Evolutionary conservation across 805 yeast genomes (phyloP).

Genomic region (Wickerhamomyces bisporus): DNA sequence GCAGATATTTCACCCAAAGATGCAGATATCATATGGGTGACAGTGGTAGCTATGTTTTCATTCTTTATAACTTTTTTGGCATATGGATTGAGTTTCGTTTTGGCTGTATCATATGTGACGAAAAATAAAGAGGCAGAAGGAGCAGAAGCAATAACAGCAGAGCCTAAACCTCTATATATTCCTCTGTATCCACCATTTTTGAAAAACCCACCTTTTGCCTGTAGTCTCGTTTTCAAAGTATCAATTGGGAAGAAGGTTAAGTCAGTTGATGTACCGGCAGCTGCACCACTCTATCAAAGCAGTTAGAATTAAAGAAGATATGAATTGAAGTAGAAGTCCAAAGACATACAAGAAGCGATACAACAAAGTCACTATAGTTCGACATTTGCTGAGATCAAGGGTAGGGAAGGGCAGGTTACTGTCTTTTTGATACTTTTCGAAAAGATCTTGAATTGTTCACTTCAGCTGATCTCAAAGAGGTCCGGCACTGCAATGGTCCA

Average conservation of each 20-base stretch:
- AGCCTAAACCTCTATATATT: constrained; percentile 86
- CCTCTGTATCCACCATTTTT: constrained; percentile 91
- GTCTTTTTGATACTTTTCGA: too few species aligned
- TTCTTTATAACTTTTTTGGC: constrained; percentile 24
- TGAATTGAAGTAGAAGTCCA: not conserved
- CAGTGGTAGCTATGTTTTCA: constrained; percentile 27
- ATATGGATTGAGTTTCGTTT: constrained; percentile 38
- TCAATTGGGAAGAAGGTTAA: constrained; percentile 94
- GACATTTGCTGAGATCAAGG: too few species aligned
- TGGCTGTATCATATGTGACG: constrained; percentile 78
- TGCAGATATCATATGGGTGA: constrained; percentile 82
- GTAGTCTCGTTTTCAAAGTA: constrained; percentile 88
- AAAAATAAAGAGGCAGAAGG: constrained; percentile 79
- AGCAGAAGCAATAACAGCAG: constrained; percentile 91
- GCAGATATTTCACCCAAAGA: constrained; percentile 91
- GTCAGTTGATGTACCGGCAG: constrained; percentile 96
- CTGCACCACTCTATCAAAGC: constrained; percentile 63
- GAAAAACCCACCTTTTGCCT: constrained; percentile 93
- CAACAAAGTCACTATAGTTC: not conserved
- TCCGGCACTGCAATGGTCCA: too few species aligned
- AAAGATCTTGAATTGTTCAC: too few species aligned
- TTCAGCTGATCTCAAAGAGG: too few species aligned
- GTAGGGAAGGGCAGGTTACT: too few species aligned
- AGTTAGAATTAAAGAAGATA: not conserved
- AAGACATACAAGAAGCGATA: not conserved